Evolutionary conservation across 257 asterid genomes (phyloP).

Genomic region (Plantago elongata): DNA sequence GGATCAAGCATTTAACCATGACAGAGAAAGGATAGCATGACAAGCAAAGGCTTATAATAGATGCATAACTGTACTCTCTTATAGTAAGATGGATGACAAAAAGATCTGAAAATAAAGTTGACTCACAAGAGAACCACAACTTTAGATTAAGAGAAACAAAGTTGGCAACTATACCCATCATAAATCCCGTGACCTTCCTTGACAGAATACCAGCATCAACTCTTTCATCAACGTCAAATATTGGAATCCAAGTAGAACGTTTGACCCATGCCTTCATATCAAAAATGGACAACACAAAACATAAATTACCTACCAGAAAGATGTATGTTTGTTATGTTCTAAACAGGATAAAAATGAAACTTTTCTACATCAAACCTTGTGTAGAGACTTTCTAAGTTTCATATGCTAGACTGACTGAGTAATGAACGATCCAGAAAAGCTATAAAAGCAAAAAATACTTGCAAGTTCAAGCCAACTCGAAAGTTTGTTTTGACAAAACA

Average conservation of each 20-base stretch:
- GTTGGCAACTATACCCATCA: constrained; percentile 74
- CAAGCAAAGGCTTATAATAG: no score
- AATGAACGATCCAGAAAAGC: no score
- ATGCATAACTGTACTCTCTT: no score
- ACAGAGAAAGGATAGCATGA: no score
- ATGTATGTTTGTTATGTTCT: neutral
- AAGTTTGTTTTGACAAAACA: neutral
- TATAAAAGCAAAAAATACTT: no score
- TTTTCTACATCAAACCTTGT: neutral
- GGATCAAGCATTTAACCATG: no score
- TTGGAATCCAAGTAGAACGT: constrained; percentile 87
- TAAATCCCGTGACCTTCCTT: constrained; percentile 59
- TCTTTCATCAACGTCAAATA: constrained; percentile 67
- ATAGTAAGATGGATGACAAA: no score
- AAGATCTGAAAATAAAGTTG: no score
- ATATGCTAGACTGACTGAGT: no score
- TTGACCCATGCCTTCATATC: constrained; percentile 84
- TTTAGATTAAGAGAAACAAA: neutral
- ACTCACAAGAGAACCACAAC: no score
- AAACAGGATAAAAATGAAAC: neutral
- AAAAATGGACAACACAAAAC: constrained; percentile 17
- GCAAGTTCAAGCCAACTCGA: no score
- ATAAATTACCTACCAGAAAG: neutral
- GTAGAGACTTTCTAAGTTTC: no score
- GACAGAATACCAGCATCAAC: constrained; percentile 65